A percentile compares a stretch with the other conserved stretches of the same genome.
phyloP scores from a whole-genome alignment of 805 yeast genomes.

The Hanseniaspora clermontiae region DNA sequence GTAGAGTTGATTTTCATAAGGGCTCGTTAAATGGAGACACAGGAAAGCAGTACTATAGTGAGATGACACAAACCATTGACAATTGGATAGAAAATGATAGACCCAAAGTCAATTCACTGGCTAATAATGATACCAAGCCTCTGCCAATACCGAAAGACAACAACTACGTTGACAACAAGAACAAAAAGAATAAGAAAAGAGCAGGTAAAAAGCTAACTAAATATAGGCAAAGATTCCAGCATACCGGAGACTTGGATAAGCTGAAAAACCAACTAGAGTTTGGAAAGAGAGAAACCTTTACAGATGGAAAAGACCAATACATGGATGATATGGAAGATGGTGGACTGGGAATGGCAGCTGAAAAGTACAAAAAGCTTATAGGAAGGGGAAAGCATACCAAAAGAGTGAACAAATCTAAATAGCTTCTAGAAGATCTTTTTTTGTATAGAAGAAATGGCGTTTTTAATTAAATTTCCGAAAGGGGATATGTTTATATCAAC shows the following conservation, averaged over 20 bases:
- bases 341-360: constrained; percentile 60
- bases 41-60: constrained; percentile 49
- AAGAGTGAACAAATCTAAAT: background rate
- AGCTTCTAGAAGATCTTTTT: no score
- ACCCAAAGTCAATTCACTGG: constrained; percentile 50
- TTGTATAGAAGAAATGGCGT: no score
- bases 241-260: constrained; percentile 65
- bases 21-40: constrained; percentile 31
- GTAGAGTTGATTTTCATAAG: constrained; percentile 58
- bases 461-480: constrained; percentile 2
- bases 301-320: constrained; percentile 36
- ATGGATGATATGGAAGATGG: constrained; percentile 54
- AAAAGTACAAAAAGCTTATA: background rate
- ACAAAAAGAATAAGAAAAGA: constrained; percentile 63
- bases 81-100: constrained; percentile 40
- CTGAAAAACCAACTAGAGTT: constrained; percentile 78
- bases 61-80: constrained; percentile 51
- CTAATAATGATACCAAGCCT: constrained; percentile 48
- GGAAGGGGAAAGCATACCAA: background rate
- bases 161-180: constrained; percentile 29
- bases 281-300: constrained; percentile 58
- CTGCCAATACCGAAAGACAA: constrained; percentile 43
- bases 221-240: constrained; percentile 58
- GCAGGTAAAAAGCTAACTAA: constrained; percentile 77
- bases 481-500: constrained; percentile 5